Percentiles rank a stretch among this genome's conserved stretches.
phyloP scores from a whole-genome alignment of 176 grass and related monocot species.

The Thalia dealbata region DNA sequence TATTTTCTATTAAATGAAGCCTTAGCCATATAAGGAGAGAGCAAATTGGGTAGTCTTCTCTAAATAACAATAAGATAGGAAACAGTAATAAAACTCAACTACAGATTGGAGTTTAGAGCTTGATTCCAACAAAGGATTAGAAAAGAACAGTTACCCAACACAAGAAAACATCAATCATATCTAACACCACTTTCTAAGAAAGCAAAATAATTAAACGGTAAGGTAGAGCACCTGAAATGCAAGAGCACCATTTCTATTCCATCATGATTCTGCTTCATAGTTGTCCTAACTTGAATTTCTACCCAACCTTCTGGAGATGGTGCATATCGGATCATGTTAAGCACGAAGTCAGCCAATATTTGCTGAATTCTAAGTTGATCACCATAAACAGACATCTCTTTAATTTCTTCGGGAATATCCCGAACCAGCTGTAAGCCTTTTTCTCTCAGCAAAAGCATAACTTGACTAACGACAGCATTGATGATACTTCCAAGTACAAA shows the following conservation, averaged over 20 bases:
- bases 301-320: slow-evolving; percentile 77
- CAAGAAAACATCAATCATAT: slow-evolving; percentile 1
- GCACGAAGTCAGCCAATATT: slow-evolving; percentile 81
- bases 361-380: slow-evolving; percentile 95
- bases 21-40: no score
- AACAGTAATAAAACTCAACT: no score
- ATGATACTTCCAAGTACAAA: slow-evolving; percentile 75
- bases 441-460: slow-evolving; percentile 85
- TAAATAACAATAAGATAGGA: no score
- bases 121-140: no score
- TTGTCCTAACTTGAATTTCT: slow-evolving; percentile 85
- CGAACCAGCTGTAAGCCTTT: slow-evolving; percentile 82
- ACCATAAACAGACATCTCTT: slow-evolving; percentile 56
- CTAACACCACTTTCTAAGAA: neutral
- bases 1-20: no score
- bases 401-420: slow-evolving; percentile 96
- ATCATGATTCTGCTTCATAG: slow-evolving; percentile 53
- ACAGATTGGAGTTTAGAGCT: no score
- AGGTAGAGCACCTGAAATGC: slow-evolving; percentile 63
- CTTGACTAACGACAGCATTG: slow-evolving; percentile 93
- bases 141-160: no score
- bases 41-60: no score
- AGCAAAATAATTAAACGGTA: slow-evolving; percentile 9
- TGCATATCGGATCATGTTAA: slow-evolving; percentile 71
- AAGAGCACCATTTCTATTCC: slow-evolving; percentile 49